Evolutionary conservation across 2,329 filamentous ascomycete genomes (phyloP).

Genomic region (Ophiostoma himal-ulmi): DNA sequence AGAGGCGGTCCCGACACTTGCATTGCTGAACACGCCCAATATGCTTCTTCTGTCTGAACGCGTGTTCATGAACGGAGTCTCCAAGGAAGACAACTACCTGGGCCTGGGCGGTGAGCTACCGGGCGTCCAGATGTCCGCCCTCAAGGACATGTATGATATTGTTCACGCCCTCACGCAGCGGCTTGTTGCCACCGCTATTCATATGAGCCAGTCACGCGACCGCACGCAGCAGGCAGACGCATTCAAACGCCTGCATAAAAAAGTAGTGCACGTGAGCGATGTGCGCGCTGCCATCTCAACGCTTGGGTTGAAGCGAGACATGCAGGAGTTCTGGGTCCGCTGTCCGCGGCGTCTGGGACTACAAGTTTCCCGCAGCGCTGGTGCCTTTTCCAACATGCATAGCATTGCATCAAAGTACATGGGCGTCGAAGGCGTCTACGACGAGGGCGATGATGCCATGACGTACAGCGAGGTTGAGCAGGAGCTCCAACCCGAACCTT

Average conservation of each 20-base stretch:
- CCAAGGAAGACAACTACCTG: constrained; percentile 62
- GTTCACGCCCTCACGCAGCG: constrained; percentile 62
- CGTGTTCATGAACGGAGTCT: constrained; percentile 68
- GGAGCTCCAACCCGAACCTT: constrained; percentile 8
- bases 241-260: constrained; percentile 26
- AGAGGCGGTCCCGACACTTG: constrained; percentile 40
- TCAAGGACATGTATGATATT: constrained; percentile 70
- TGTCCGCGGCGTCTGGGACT: constrained; percentile 47
- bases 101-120: constrained; percentile 53
- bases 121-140: constrained; percentile 65
- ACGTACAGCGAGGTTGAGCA: constrained; percentile 21
- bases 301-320: constrained; percentile 39
- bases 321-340: constrained; percentile 42
- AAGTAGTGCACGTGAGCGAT: constrained; percentile 40
- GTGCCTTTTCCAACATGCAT: constrained; percentile 11
- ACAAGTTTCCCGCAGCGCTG: constrained; percentile 38
- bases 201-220: constrained; percentile 64
- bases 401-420: neutral
- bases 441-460: constrained; percentile 21
- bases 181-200: constrained; percentile 61
- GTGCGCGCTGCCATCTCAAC: constrained; percentile 46
- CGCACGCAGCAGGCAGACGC: constrained; percentile 41
- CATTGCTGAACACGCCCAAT: constrained; percentile 51
- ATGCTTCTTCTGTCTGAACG: constrained; percentile 61
- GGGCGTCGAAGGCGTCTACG: constrained; percentile 13